Conservation (phyloP, 169 alveolate genomes). For the Hepatocystis sp. region DNA sequence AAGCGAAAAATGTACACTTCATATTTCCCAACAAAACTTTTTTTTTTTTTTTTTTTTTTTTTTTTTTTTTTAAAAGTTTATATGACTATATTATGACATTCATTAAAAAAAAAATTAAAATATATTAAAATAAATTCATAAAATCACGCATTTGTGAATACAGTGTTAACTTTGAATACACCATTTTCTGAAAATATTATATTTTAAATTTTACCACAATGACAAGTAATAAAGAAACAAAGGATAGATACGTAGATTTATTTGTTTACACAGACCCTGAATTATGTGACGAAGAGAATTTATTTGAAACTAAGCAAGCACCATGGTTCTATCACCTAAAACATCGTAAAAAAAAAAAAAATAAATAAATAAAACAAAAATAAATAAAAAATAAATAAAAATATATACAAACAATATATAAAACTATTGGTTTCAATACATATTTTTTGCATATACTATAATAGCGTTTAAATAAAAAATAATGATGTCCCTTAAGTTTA, state of each 20-base stretch:
- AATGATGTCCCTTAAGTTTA: too few species aligned
- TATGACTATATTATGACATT: too few species aligned
- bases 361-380: constrained; percentile 2
- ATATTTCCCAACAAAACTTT: too few species aligned
- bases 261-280: constrained; percentile 67
- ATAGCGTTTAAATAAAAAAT: too few species aligned
- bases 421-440: too few species aligned
- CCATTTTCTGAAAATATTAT: not conserved
- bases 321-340: constrained; percentile 73
- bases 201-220: constrained; percentile 15
- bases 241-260: constrained; percentile 9
- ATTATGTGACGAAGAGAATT: constrained; percentile 24
- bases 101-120: not conserved
- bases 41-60: too few species aligned
- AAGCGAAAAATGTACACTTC: too few species aligned
- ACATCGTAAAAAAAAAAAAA: constrained; percentile 29
- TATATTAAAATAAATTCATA: not conserved
- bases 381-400: not conserved
- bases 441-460: too few species aligned
- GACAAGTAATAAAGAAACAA: constrained; percentile 14
- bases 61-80: too few species aligned
- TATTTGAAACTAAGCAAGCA: constrained; percentile 35
- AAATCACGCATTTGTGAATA: not conserved
- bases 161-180: not conserved
- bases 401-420: not conserved